Conservation (phyloP, 352 stramenopile species). For the Blastocystis sp. region DNA sequence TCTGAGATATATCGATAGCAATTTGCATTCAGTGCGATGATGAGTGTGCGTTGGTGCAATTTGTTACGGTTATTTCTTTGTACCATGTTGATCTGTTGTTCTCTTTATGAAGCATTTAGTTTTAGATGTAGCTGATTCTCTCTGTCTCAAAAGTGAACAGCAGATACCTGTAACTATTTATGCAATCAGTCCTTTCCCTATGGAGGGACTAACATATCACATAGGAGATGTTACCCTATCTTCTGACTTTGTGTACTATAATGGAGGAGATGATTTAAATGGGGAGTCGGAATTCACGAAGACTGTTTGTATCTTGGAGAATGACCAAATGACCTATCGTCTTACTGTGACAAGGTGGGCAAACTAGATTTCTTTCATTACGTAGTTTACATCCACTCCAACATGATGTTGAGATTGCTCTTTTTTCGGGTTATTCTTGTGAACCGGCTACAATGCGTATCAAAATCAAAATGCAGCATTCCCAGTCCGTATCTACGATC, state of each 20-base stretch:
- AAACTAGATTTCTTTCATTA: background rate
- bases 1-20: too few species aligned
- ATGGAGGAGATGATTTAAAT: slow-evolving; percentile 1
- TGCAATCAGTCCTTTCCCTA: background rate
- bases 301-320: slow-evolving; percentile 21
- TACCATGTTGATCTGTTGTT: background rate
- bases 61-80: background rate
- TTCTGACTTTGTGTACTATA: slow-evolving; percentile 24
- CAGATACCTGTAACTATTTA: slow-evolving; percentile 16
- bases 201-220: background rate
- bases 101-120: background rate
- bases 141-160: slow-evolving; percentile 24
- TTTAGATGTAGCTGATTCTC: background rate
- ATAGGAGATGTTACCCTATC: slow-evolving; percentile 1
- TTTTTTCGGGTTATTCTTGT: slow-evolving; percentile 28
- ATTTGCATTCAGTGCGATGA: too few species aligned
- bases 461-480: background rate
- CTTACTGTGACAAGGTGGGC: background rate
- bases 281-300: slow-evolving; percentile 21
- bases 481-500: background rate
- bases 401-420: slow-evolving; percentile 24
- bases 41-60: too few species aligned
- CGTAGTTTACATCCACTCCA: background rate
- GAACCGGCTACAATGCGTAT: slow-evolving; percentile 34
- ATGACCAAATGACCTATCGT: slow-evolving; percentile 49